These are phyloP conservation scores for Alternaria brassicae DNA, from an alignment of 2,329 filamentous ascomycete genomes.

Conservation along the genomic window DNA sequence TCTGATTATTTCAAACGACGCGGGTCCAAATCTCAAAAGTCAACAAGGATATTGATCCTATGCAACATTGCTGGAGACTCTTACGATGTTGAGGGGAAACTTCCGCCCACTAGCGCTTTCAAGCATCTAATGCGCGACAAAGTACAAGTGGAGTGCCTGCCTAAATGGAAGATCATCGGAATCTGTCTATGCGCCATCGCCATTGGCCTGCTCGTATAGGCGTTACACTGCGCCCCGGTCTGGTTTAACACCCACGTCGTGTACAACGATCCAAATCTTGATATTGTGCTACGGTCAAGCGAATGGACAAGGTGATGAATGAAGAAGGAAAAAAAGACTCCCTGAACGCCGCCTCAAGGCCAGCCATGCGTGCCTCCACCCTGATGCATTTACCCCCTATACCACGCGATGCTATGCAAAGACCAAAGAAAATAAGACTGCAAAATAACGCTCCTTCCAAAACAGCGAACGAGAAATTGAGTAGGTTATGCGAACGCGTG, in stretches of 20 bases:
- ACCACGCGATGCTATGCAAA: slow-evolving; percentile 4
- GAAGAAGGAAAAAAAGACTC: not conserved
- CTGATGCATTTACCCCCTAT: not conserved
- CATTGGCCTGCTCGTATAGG: slow-evolving; percentile 3
- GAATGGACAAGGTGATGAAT: not conserved
- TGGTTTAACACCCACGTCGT: not conserved
- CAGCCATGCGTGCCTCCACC: not conserved
- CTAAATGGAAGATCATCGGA: not conserved
- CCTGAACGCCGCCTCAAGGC: slow-evolving; percentile 2
- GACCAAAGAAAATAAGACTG: not conserved
- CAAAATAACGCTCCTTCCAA: not conserved
- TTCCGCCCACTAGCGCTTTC: not conserved
- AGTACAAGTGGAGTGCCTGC: not conserved
- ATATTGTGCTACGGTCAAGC: not conserved
- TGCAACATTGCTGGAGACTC: not conserved
- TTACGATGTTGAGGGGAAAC: not conserved
- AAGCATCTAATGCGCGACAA: not conserved
- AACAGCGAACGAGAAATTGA: not conserved
- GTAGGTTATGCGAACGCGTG: not conserved
- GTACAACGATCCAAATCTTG: not conserved
- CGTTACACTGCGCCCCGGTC: not conserved
- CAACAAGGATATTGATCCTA: not conserved
- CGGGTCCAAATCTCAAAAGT: not conserved
- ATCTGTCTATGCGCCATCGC: not conserved
- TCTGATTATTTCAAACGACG: not conserved